Conservation (phyloP, 1,284 basidiomycete genomes). For the Ustilago cynodontis region DNA sequence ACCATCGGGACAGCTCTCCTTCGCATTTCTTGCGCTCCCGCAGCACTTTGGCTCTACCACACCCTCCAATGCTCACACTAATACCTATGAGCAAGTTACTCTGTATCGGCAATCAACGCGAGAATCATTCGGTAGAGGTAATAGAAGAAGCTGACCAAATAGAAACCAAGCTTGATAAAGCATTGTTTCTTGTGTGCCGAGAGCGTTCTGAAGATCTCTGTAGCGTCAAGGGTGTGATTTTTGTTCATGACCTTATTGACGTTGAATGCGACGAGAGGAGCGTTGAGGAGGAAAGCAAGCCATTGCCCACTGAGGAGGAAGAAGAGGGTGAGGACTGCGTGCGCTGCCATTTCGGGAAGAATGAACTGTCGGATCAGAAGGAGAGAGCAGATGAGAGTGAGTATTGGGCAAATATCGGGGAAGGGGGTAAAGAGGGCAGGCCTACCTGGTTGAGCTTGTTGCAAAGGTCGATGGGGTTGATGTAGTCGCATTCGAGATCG, state of each 20-base stretch:
- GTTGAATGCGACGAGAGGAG: slow-evolving; percentile 89
- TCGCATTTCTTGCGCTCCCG: too few species aligned
- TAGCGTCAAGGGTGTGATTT: slow-evolving; percentile 98
- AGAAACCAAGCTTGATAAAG: slow-evolving; percentile 74
- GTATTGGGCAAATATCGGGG: not conserved
- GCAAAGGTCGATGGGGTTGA: slow-evolving; percentile 99
- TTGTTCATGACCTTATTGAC: slow-evolving; percentile 96
- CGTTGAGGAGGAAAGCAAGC: slow-evolving; percentile 91
- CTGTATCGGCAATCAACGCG: slow-evolving; percentile 56
- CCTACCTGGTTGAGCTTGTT: slow-evolving; percentile 97
- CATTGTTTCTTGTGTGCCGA: slow-evolving; percentile 90
- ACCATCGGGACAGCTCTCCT: too few species aligned
- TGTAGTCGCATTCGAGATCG: slow-evolving; percentile 78
- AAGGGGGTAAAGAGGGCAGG: not conserved
- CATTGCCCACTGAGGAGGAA: slow-evolving; percentile 83
- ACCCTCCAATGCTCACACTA: too few species aligned
- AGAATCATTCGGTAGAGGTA: slow-evolving; percentile 67
- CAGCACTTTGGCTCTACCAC: too few species aligned
- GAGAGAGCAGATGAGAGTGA: not conserved
- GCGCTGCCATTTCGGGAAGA: slow-evolving; percentile 93
- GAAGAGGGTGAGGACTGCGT: slow-evolving; percentile 83
- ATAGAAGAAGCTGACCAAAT: slow-evolving; percentile 69
- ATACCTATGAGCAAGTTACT: slow-evolving; percentile 5
- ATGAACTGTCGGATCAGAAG: slow-evolving; percentile 79
- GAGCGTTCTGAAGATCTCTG: slow-evolving; percentile 97